Conservation (phyloP, 768 basidiomycete genomes). For the Daedalea quercina region DNA sequence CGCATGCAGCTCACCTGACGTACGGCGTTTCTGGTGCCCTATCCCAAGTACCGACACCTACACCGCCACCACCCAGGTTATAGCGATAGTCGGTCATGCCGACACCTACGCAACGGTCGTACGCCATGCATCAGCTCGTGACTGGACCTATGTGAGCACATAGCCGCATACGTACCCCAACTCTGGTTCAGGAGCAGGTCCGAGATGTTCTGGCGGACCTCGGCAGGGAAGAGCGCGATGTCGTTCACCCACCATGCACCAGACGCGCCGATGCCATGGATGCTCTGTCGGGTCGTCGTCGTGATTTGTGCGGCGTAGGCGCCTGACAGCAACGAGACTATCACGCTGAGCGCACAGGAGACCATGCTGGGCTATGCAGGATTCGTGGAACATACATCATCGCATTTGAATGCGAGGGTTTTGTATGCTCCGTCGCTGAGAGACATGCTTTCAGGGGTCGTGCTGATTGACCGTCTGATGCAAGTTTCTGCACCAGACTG, state of each 20-base stretch:
- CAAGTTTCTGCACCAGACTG: no score
- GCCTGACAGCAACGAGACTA: no score
- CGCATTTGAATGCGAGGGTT: no score
- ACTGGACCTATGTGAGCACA: conserved; percentile 3
- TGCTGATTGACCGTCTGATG: no score
- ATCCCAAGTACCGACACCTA: conserved; percentile 24
- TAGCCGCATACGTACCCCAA: not conserved
- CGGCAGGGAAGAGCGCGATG: conserved; percentile 33
- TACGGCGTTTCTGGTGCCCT: conserved; percentile 31
- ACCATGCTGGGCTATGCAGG: no score
- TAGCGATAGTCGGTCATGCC: conserved; percentile 37
- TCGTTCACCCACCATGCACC: conserved; percentile 44
- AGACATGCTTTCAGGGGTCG: no score
- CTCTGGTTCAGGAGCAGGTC: conserved; percentile 28
- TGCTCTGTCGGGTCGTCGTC: conserved; percentile 21
- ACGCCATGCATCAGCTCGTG: not conserved
- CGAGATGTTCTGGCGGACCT: conserved; percentile 34
- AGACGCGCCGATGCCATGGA: conserved; percentile 35
- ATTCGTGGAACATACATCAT: no score
- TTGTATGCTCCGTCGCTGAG: no score
- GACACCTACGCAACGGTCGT: conserved; percentile 18
- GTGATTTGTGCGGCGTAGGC: not conserved
- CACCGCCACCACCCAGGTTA: conserved; percentile 38
- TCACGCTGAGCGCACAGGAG: no score
- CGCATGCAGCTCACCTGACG: conserved; percentile 11